phyloP scores from a whole-genome alignment of 2,329 filamentous ascomycete genomes.

The Colletotrichum sp. region DNA sequence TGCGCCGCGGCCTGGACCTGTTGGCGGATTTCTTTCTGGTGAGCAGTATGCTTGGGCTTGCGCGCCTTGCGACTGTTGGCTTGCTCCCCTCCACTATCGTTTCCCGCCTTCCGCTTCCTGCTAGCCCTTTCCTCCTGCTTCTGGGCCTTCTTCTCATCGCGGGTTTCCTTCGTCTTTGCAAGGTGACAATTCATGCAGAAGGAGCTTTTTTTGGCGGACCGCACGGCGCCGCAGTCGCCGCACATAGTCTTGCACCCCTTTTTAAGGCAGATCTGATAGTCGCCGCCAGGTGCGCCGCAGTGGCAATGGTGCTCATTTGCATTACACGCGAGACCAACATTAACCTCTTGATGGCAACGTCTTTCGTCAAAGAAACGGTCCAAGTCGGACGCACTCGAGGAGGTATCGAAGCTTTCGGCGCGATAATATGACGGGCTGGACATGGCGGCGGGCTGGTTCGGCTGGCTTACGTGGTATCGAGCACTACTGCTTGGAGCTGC shows the following conservation, averaged over 20 bases:
- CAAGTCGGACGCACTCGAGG: background rate
- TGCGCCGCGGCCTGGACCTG: background rate
- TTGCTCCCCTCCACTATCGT: background rate
- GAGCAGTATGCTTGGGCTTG: background rate
- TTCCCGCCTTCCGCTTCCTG: background rate
- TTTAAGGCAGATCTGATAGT: background rate
- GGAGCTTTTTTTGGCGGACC: background rate
- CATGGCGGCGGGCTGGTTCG: background rate
- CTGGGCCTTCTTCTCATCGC: background rate
- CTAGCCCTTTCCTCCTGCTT: background rate
- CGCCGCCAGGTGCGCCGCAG: background rate
- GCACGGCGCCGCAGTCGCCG: background rate
- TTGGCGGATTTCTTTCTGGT: background rate
- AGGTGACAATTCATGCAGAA: background rate
- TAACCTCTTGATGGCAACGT: background rate
- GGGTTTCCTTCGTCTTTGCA: background rate
- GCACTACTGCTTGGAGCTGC: background rate
- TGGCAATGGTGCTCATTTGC: background rate
- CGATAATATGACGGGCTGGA: background rate
- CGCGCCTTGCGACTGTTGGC: background rate
- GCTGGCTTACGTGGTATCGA: background rate
- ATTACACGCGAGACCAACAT: background rate
- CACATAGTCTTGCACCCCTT: background rate
- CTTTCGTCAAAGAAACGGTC: background rate
- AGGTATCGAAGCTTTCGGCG: background rate